phyloP scores from a whole-genome alignment of 805 yeast species.

The Blastobotrys mokoenaii region DNA sequence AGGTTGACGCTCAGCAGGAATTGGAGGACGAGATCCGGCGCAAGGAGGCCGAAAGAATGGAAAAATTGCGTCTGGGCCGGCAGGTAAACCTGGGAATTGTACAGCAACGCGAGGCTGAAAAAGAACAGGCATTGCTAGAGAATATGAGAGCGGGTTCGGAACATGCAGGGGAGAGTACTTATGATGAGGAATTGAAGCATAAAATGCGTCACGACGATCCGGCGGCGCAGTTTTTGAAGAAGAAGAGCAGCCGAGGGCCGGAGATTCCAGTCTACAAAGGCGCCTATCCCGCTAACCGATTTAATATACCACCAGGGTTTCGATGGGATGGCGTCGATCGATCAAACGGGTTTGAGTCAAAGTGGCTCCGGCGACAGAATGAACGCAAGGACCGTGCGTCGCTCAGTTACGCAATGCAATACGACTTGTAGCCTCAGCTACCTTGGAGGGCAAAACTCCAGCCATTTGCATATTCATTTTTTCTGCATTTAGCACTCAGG shows the following conservation, averaged over 20 bases:
- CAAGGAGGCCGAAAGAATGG: constrained; percentile 22
- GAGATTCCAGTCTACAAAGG: constrained; percentile 35
- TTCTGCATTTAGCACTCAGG: too few species aligned
- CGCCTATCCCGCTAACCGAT: constrained; percentile 58
- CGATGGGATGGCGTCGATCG: constrained; percentile 92
- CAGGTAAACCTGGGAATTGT: constrained; percentile 16
- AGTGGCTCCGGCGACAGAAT: constrained; percentile 37
- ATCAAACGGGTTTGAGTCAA: constrained; percentile 75
- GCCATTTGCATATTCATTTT: too few species aligned
- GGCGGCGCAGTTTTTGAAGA: constrained; percentile 36
- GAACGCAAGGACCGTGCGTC: constrained; percentile 16
- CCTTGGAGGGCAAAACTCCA: neutral
- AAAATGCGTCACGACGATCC: constrained; percentile 56
- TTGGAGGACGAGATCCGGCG: constrained; percentile 18
- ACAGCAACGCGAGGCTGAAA: constrained; percentile 20
- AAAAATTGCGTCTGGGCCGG: constrained; percentile 14
- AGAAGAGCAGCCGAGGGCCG: neutral
- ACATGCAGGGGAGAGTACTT: constrained; percentile 9
- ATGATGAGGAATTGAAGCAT: constrained; percentile 31
- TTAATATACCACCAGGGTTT: constrained; percentile 66
- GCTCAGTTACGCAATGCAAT: constrained; percentile 10
- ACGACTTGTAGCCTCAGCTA: constrained; percentile 8
- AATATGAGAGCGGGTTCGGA: constrained; percentile 19
- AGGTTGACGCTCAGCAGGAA: constrained; percentile 34
- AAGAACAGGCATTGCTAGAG: constrained; percentile 27